phyloP scores from a whole-genome alignment of 306 rosid species.

The Fragaria iinumae region DNA sequence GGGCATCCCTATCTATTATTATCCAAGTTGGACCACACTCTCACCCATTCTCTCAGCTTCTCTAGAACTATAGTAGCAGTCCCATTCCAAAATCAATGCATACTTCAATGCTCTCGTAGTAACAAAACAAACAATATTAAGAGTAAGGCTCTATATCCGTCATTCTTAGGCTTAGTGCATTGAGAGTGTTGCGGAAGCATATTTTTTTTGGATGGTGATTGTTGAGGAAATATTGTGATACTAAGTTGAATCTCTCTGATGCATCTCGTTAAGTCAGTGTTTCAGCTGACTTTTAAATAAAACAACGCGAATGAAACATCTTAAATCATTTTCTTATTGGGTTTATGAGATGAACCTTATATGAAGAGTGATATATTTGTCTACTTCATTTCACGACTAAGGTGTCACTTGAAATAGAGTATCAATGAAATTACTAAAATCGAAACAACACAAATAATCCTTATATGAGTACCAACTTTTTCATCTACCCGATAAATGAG shows the following conservation, averaged over 20 bases:
- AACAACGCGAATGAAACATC: neutral
- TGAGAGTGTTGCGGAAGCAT: neutral
- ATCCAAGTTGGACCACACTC: neutral
- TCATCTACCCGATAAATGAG: too few relatives aligned
- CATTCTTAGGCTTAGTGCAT: neutral
- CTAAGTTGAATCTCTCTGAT: fast-evolving
- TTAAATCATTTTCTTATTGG: too few relatives aligned
- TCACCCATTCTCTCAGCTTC: neutral
- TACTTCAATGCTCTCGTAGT: neutral
- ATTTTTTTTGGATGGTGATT: neutral
- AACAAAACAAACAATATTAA: neutral
- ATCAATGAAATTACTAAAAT: too few relatives aligned
- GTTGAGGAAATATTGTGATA: too few relatives aligned
- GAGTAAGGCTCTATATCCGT: neutral
- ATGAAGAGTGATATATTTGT: too few relatives aligned
- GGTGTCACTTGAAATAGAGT: too few relatives aligned
- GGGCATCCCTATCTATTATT: neutral
- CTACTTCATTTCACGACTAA: too few relatives aligned
- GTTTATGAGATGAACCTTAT: too few relatives aligned
- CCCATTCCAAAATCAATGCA: neutral
- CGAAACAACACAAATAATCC: too few relatives aligned
- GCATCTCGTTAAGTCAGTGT: neutral
- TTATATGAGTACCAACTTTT: too few relatives aligned
- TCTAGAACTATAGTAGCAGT: neutral
- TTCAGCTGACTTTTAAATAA: neutral